Evolutionary conservation across 192 early-diverging fungal genomes (phyloP).

Genomic region (Backusella parvicylindrica): DNA sequence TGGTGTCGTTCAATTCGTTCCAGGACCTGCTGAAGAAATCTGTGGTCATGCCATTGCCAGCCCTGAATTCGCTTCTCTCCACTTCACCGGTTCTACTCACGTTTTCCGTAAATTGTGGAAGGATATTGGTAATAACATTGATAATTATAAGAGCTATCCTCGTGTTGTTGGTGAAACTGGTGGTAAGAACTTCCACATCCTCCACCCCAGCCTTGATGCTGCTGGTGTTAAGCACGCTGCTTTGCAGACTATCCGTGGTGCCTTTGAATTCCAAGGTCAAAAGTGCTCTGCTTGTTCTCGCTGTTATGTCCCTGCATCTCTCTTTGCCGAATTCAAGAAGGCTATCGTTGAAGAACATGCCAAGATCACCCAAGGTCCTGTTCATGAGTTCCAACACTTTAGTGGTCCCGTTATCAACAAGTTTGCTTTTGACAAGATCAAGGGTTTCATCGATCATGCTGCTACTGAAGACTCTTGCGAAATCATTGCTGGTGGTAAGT

Average conservation of each 20-base stretch:
- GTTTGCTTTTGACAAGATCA: conserved; percentile 91
- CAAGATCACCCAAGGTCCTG: conserved; percentile 81
- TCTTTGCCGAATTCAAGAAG: conserved; percentile 73
- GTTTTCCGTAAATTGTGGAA: conserved; percentile 95
- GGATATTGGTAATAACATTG: conserved; percentile 88
- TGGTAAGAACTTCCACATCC: conserved; percentile 98
- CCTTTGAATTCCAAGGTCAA: conserved; percentile 98
- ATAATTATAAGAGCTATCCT: conserved; percentile 89
- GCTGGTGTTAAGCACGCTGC: conserved; percentile 78
- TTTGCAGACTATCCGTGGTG: conserved; percentile 84
- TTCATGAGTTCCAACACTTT: conserved; percentile 87
- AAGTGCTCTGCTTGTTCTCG: conserved; percentile 98
- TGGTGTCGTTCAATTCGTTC: conserved; percentile 97
- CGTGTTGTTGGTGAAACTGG: conserved; percentile 98
- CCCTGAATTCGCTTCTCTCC: conserved; percentile 93
- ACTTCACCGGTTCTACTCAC: conserved; percentile 92
- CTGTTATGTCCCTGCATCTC: conserved; percentile 81
- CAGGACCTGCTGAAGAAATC: conserved; percentile 82
- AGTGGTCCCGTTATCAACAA: conserved; percentile 90
- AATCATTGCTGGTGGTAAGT: conserved; percentile 90
- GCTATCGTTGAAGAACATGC: conserved; percentile 61
- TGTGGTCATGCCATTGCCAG: conserved; percentile 76
- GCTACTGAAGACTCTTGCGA: conserved; percentile 59
- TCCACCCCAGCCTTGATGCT: conserved; percentile 65
- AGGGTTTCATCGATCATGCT: conserved; percentile 82